Percentiles rank a stretch among this genome's conserved stretches.
phyloP scores from a whole-genome alignment of 192 early-diverging fungal species.

The Coemansia sp. region DNA sequence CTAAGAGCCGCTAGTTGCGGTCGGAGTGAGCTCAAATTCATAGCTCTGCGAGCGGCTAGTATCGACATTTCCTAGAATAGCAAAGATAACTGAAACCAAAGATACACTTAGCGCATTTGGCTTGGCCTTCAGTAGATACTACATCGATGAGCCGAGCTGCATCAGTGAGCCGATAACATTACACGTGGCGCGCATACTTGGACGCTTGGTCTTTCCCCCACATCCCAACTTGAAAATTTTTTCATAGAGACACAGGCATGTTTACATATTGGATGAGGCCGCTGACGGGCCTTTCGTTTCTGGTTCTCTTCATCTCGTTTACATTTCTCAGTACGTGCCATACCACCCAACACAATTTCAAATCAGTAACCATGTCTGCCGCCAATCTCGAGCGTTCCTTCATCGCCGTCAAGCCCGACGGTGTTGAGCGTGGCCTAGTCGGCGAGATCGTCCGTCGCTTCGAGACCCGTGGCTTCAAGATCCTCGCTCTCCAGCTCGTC shows the following conservation, averaged over 20 bases:
- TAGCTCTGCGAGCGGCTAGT: neutral
- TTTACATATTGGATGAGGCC: conserved; percentile 20
- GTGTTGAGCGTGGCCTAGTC: conserved; percentile 82
- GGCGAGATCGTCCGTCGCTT: conserved; percentile 95
- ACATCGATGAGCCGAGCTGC: neutral
- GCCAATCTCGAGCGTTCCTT: conserved; percentile 58
- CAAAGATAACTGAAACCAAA: neutral
- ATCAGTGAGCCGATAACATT: neutral
- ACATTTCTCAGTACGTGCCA: conserved; percentile 2
- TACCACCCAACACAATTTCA: conserved; percentile 9
- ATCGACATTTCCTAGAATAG: neutral
- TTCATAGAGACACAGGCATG: neutral
- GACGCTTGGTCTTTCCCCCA: neutral
- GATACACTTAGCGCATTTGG: too few species aligned
- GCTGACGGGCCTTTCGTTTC: conserved; percentile 19
- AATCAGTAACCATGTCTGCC: conserved; percentile 39
- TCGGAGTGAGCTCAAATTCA: conserved; percentile 4
- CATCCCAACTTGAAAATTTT: neutral
- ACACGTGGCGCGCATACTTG: neutral
- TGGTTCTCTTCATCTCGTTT: conserved; percentile 22
- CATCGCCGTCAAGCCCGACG: conserved; percentile 60
- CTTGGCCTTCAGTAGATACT: neutral
- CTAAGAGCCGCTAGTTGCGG: neutral
- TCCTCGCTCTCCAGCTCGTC: conserved; percentile 80
- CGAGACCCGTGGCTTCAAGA: conserved; percentile 89